phyloP scores from a whole-genome alignment of 2,329 filamentous ascomycete genomes.

The Calonectria crousiana region DNA sequence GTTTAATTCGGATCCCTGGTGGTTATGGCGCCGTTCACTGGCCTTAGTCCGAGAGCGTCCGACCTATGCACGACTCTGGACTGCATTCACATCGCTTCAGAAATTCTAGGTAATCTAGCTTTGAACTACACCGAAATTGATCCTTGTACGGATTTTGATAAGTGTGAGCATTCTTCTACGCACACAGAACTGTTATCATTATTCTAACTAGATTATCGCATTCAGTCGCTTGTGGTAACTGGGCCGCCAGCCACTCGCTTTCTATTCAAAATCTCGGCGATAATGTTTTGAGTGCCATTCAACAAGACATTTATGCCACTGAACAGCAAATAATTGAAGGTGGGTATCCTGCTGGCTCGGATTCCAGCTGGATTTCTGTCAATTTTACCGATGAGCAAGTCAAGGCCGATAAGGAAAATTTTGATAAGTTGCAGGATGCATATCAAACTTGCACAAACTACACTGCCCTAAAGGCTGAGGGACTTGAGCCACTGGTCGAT shows the following conservation, averaged over 20 bases:
- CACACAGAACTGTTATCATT: slow-evolving; percentile 44
- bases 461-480: slow-evolving; percentile 64
- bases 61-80: slow-evolving; percentile 39
- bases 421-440: slow-evolving; percentile 72
- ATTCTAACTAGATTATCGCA: background rate
- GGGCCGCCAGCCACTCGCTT: slow-evolving; percentile 55
- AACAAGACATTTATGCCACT: slow-evolving; percentile 34
- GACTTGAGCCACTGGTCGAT: slow-evolving; percentile 67
- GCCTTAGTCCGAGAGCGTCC: background rate
- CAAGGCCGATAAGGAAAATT: slow-evolving; percentile 70
- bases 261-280: background rate
- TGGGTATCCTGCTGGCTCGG: slow-evolving; percentile 69
- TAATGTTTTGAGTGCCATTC: background rate
- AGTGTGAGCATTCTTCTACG: slow-evolving; percentile 55
- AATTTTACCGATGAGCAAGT: slow-evolving; percentile 49
- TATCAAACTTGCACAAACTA: slow-evolving; percentile 77
- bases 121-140: slow-evolving; percentile 70
- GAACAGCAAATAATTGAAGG: slow-evolving; percentile 44
- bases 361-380: slow-evolving; percentile 25
- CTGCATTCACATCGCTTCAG: slow-evolving; percentile 48
- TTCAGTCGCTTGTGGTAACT: slow-evolving; percentile 65
- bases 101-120: slow-evolving; percentile 46
- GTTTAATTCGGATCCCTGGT: background rate
- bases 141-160: slow-evolving; percentile 77
- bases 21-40: slow-evolving; percentile 2